These are phyloP conservation scores for Ocimum tenuiflorum DNA, from an alignment of 257 asterid species.

Conservation along the genomic window DNA sequence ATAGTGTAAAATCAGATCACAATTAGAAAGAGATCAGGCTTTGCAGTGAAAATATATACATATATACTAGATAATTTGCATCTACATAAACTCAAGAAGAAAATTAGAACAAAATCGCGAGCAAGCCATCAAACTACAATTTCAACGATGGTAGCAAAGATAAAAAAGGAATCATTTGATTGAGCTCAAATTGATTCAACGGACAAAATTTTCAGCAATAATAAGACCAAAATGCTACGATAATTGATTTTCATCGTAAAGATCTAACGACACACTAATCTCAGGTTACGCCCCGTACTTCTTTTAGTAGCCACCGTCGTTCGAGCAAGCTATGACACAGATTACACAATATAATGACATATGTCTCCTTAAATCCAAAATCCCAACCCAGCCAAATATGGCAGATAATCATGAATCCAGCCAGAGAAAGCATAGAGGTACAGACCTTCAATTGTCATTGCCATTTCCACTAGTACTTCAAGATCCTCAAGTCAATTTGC, in stretches of 20 bases:
- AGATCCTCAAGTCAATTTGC: conserved; percentile 3
- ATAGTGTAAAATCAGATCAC: conserved; percentile 20
- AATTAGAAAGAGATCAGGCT: conserved; percentile 16
- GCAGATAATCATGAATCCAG: neutral
- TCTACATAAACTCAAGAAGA: neutral
- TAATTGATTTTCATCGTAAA: neutral
- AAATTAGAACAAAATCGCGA: conserved; percentile 3
- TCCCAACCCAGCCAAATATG: neutral
- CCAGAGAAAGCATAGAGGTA: neutral
- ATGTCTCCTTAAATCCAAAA: conserved; percentile 1
- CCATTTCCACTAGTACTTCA: conserved; percentile 41
- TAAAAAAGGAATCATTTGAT: neutral
- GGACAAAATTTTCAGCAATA: neutral
- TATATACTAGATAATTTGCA: neutral
- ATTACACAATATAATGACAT: neutral
- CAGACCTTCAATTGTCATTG: conserved; percentile 86
- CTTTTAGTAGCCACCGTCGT: neutral
- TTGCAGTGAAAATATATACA: conserved; percentile 5
- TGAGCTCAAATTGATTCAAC: neutral
- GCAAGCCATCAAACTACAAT: conserved; percentile 4
- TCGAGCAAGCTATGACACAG: neutral
- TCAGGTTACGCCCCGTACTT: neutral
- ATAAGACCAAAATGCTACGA: neutral
- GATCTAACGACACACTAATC: neutral
- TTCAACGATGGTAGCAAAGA: neutral